Evolutionary conservation across 2,329 filamentous ascomycete genomes (phyloP).

Genomic region (Passalora sequoiae): DNA sequence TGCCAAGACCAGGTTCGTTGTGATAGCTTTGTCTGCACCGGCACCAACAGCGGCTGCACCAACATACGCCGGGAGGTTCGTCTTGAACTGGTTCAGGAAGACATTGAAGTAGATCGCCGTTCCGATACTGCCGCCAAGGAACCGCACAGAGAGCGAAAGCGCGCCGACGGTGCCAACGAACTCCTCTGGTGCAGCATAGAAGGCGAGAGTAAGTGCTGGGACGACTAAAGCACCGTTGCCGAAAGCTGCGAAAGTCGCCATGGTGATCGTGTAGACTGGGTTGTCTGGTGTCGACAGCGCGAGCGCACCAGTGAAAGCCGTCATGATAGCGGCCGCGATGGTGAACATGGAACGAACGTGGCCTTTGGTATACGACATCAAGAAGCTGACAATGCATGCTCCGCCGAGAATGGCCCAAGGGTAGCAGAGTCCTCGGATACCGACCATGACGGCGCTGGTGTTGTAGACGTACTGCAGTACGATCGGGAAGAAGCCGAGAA

Average conservation of each 20-base stretch:
- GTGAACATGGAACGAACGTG: conserved; percentile 57
- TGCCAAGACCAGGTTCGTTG: conserved; percentile 11
- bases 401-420: conserved; percentile 59
- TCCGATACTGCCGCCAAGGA: conserved; percentile 59
- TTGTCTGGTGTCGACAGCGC: conserved; percentile 24
- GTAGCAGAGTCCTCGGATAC: conserved; percentile 58
- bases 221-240: conserved; percentile 64
- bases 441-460: conserved; percentile 57
- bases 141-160: conserved; percentile 61
- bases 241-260: conserved; percentile 57
- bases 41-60: conserved; percentile 37
- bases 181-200: conserved; percentile 58
- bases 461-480: conserved; percentile 60
- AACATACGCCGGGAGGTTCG: conserved; percentile 50
- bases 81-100: conserved; percentile 43
- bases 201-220: conserved; percentile 61
- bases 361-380: conserved; percentile 55
- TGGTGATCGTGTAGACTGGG: conserved; percentile 32
- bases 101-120: conserved; percentile 47
- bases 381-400: conserved; percentile 53
- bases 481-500: conserved; percentile 56
- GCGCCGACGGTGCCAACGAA: conserved; percentile 64
- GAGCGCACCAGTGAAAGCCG: conserved; percentile 44
- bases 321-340: conserved; percentile 58
- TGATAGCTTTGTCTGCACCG: conserved; percentile 10